phyloP scores from a whole-genome alignment of 2,329 filamentous ascomycete genomes.

The Cadophora sp. region DNA sequence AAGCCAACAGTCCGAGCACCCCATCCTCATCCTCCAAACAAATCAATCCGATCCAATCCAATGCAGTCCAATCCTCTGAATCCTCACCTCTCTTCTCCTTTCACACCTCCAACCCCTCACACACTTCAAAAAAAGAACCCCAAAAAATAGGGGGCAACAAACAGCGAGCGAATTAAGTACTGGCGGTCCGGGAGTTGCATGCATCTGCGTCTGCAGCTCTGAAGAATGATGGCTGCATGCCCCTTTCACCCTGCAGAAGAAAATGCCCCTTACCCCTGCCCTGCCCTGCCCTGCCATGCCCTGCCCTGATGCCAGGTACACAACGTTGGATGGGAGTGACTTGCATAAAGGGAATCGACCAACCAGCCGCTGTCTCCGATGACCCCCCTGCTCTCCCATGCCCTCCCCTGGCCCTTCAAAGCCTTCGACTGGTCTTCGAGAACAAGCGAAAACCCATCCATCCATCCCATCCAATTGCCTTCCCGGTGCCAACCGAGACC shows the following conservation, averaged over 20 bases:
- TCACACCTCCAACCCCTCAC: too few species aligned
- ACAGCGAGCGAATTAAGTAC: background rate
- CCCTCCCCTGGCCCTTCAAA: background rate
- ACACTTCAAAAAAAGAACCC: background rate
- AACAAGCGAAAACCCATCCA: background rate
- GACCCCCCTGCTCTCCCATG: too few species aligned
- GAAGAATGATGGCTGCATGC: slow-evolving; percentile 9
- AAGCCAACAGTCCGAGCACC: slow-evolving; percentile 12
- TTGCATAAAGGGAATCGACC: slow-evolving; percentile 3
- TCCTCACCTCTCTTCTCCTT: too few species aligned
- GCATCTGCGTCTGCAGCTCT: background rate
- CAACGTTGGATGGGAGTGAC: background rate
- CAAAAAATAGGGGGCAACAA: background rate
- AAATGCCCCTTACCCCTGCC: background rate
- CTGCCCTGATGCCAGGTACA: slow-evolving; percentile 5
- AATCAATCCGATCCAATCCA: background rate
- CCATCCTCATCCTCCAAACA: background rate
- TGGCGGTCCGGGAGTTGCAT: slow-evolving; percentile 10
- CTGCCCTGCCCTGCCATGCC: background rate
- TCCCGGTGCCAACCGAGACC: background rate
- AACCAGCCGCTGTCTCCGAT: background rate
- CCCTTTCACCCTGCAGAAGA: slow-evolving; percentile 14
- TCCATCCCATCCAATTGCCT: background rate
- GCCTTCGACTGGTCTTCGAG: slow-evolving; percentile 11
- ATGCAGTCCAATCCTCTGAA: background rate